phyloP scores from a whole-genome alignment of 768 basidiomycete species.

The Rhodotorula sphaerocarpa region DNA sequence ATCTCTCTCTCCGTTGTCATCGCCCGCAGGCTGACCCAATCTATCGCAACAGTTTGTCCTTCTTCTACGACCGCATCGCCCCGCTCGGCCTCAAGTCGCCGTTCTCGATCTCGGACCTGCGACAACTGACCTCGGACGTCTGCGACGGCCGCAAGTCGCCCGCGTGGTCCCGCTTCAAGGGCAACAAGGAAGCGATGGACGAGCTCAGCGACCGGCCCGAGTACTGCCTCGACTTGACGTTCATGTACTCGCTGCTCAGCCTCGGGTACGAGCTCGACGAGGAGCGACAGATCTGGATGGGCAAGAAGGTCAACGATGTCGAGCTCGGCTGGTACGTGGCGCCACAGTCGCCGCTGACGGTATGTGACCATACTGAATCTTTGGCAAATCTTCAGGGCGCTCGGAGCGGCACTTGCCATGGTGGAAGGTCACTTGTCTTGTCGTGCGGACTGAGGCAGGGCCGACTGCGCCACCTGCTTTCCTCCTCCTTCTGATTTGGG shows the following conservation, averaged over 20 bases:
- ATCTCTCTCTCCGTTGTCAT: neutral
- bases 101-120: conserved; percentile 38
- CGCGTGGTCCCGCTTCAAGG: conserved; percentile 50
- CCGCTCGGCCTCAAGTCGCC: conserved; percentile 52
- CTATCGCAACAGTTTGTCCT: conserved; percentile 54
- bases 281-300: conserved; percentile 56
- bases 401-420: conserved; percentile 13
- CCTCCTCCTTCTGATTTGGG: too few relatives aligned
- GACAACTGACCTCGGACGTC: conserved; percentile 56
- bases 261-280: conserved; percentile 83
- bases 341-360: too few relatives aligned
- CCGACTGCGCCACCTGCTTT: too few relatives aligned
- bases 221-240: conserved; percentile 91
- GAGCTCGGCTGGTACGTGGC: conserved; percentile 70
- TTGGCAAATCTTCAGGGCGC: too few relatives aligned
- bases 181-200: conserved; percentile 49
- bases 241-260: conserved; percentile 78
- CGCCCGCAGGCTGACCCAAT: neutral
- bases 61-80: conserved; percentile 89
- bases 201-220: conserved; percentile 80
- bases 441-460: neutral
- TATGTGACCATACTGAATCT: too few relatives aligned
- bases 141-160: conserved; percentile 63
- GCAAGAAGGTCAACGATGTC: conserved; percentile 77
- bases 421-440: conserved; percentile 13